phyloP scores from a whole-genome alignment of 2,329 filamentous ascomycete genomes.

The Microascus cirrosus region DNA sequence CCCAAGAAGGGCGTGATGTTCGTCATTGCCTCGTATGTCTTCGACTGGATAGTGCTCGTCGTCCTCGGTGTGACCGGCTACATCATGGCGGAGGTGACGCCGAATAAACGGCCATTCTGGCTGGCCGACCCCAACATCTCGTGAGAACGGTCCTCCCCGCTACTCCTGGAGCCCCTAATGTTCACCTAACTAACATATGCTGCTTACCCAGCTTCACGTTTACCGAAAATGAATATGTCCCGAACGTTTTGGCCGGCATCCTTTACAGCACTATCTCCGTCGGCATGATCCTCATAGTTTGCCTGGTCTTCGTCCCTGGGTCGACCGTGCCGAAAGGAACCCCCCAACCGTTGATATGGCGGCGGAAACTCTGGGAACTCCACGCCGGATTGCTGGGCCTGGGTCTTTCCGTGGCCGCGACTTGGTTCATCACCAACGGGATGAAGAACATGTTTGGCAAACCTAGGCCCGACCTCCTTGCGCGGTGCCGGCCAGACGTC shows the following conservation, averaged over 20 bases:
- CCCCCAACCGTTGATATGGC: conserved; percentile 57
- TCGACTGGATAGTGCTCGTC: conserved; percentile 64
- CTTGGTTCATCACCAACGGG: conserved; percentile 73
- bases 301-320: conserved; percentile 61
- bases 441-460: conserved; percentile 69
- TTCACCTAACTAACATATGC: neutral
- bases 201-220: conserved; percentile 49
- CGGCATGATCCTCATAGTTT: conserved; percentile 55
- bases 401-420: conserved; percentile 56
- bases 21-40: conserved; percentile 52
- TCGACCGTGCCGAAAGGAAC: conserved; percentile 52
- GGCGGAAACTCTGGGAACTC: conserved; percentile 81
- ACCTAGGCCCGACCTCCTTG: conserved; percentile 71
- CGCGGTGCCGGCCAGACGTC: conserved; percentile 67
- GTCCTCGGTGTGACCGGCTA: conserved; percentile 45
- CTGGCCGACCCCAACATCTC: conserved; percentile 59
- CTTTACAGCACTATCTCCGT: conserved; percentile 54
- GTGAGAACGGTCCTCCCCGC: conserved; percentile 6
- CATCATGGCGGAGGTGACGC: conserved; percentile 46
- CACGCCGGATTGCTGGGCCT: conserved; percentile 79
- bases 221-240: conserved; percentile 60
- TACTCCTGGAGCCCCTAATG: neutral
- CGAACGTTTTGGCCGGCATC: conserved; percentile 54
- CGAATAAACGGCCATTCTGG: conserved; percentile 61
- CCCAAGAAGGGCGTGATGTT: conserved; percentile 7